Conservation (phyloP, 495 filamentous ascomycete species). For the Penicillium salamii region DNA sequence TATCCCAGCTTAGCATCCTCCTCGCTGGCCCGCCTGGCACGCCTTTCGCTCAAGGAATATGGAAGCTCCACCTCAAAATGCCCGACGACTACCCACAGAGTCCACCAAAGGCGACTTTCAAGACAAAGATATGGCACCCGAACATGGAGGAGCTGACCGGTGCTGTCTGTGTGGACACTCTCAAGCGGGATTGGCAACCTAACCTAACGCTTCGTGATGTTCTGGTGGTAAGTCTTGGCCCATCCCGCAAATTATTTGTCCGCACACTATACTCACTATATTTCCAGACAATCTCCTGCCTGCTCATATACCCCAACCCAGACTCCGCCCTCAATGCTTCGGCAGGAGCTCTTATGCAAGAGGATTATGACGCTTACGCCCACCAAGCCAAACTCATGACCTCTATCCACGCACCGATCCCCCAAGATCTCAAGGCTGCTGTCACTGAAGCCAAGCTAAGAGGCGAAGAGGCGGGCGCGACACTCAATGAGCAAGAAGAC, state of each 20-base stretch:
- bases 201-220: slow-evolving; percentile 62
- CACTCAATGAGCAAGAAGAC: slow-evolving; percentile 19
- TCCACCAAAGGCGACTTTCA: slow-evolving; percentile 66
- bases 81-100: slow-evolving; percentile 61
- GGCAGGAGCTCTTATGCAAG: slow-evolving; percentile 59
- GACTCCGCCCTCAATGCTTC: slow-evolving; percentile 67
- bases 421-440: slow-evolving; percentile 36
- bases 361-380: slow-evolving; percentile 60
- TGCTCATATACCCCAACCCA: slow-evolving; percentile 71
- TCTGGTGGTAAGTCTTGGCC: slow-evolving; percentile 46
- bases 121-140: slow-evolving; percentile 69
- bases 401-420: slow-evolving; percentile 60
- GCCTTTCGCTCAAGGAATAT: slow-evolving; percentile 58
- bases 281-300: slow-evolving; percentile 60
- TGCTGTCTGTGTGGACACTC: slow-evolving; percentile 67
- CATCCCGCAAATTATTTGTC: background rate
- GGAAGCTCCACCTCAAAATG: slow-evolving; percentile 61
- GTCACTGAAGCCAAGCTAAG: slow-evolving; percentile 56
- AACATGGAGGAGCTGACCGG: slow-evolving; percentile 68
- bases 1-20: slow-evolving; percentile 58
- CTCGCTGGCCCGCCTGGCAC: slow-evolving; percentile 63
- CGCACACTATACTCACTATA: slow-evolving; percentile 3
- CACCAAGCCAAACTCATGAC: slow-evolving; percentile 65
- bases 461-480: slow-evolving; percentile 51
- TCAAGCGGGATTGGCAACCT: slow-evolving; percentile 67